Evolutionary conservation across 75 land plant genomes (phyloP), one percentile per base, ranked within the genome.

Genomic region (Pinus tabuliformis): DNA sequence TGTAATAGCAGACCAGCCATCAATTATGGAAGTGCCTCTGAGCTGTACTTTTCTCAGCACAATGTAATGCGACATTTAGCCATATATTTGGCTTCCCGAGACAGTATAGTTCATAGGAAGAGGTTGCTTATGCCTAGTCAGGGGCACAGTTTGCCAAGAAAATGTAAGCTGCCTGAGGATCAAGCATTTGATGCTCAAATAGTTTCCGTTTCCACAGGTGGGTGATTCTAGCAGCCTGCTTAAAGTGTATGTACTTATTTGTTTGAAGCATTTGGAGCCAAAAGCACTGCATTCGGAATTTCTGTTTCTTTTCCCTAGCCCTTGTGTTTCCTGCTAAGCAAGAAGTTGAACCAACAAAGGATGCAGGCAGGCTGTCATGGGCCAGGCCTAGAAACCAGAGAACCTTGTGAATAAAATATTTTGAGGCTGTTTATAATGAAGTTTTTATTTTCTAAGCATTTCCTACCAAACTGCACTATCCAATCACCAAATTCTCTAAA

Each of bases 161-260:
- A 87, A 52, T 86, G 89, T 89, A 73, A 74, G 62, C 75, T 84
- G 64, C 75, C 79, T 21, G 33, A 45, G 3, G 80, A 82, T 73
- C 30, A 76, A 33, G 75, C 83, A 22, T 89, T 82, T 57, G 66
- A 86, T 62, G 89, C 91, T 17, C 89, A 79, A 58, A 62, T 89
- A 74, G 86, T 89, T 36, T 89, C 91, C 49, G 60, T 89, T 68
- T 86, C 86, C 58, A 86, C 89, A 80, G 91, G 91, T 86, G 81
- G 4, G 18, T 1, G 63, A 22, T 24, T 33, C 28, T 39, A 3
- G 2, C 11, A 59, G 2, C 20, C 1, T 17, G 0, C 22, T 26
- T 30, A 9, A 62, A 62, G 28, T 62, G 15, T 24, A 12, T 1
- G 28, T 21, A 11, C 15, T n/a, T 12, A 59, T 59, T 5, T 59